phyloP scores from a whole-genome alignment of 768 basidiomycete genomes.

The Mycena capillaripes region DNA sequence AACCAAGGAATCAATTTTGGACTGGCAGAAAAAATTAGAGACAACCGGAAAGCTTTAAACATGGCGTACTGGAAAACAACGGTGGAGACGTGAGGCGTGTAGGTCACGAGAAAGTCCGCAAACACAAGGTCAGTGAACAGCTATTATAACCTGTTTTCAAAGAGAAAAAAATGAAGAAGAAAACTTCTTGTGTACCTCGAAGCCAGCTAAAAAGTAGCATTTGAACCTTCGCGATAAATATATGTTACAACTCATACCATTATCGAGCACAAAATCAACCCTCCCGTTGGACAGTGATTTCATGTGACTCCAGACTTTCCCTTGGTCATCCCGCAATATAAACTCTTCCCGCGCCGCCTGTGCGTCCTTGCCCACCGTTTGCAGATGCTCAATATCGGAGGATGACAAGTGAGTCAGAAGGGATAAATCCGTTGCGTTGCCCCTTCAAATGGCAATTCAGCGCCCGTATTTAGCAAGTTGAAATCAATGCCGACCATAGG shows the following conservation, averaged over 20 bases:
- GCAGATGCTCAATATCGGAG: constrained; percentile 86
- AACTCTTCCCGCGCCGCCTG: constrained; percentile 82
- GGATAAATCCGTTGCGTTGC: constrained; percentile 97
- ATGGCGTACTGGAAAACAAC: constrained; percentile 91
- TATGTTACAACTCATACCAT: constrained; percentile 64
- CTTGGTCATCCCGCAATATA: constrained; percentile 89
- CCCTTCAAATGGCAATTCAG: constrained; percentile 64
- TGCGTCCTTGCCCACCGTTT: constrained; percentile 85
- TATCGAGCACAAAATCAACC: constrained; percentile 93
- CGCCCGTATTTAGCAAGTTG: neutral
- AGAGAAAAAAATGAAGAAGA: neutral
- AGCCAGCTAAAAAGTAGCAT: too few relatives aligned
- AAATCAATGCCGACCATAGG: constrained; percentile 72
- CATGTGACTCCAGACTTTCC: constrained; percentile 79
- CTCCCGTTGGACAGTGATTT: constrained; percentile 65
- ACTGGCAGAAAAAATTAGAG: constrained; percentile 55
- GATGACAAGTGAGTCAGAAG: constrained; percentile 89
- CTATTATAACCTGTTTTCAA: constrained; percentile 55
- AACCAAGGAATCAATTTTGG: constrained; percentile 98
- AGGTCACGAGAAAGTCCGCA: constrained; percentile 92
- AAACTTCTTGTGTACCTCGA: constrained; percentile 72
- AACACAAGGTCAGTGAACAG: constrained; percentile 95
- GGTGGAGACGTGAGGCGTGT: constrained; percentile 84
- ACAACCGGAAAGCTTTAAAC: neutral
- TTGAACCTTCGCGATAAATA: too few relatives aligned